Evolutionary conservation across 2,329 filamentous ascomycete species (phyloP), one percentile per base, ranked within the genome.

Genomic region (Aureobasidium sp.): DNA sequence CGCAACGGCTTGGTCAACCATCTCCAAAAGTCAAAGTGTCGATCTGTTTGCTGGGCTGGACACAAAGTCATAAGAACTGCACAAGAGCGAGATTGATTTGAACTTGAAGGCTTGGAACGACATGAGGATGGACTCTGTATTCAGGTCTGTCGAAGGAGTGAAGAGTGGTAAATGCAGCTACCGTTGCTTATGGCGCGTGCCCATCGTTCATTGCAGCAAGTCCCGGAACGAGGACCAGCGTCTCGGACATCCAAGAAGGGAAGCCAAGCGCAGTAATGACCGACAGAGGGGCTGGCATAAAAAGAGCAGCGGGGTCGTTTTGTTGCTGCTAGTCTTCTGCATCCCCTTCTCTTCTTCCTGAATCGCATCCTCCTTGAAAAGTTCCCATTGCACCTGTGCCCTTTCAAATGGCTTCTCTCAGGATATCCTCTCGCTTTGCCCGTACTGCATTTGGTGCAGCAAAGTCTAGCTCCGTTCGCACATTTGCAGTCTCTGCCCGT

Each of bases 241-340:
- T 55, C 37, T 55, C 51, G 51, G 51, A 55, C 31, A 38, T 33
- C 38, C 51, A 40, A 55, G 38, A 55, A 55, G 51, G 51, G 51
- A 42, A 55, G 25, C 38, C 37, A 43, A 55, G 37, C 15, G 38
- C 15, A 40, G 19, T 17, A 29, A 23, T 29, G 50, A 35, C 50
- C 27, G 37, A 54, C n/a, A 10, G 27, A 55, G 51, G 50, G 27
- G 51, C 51, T 43, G 38, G n/a, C 33, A 29, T 55, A 55, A 43
- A 55, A 54, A 43, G 38, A 21, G 27, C 35, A 43, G 35, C 51
- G 51, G 38, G 51, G 38, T 42, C 38, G 25, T 43, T 29, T 17
- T n/a, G 51, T 31, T 33, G 23, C 37, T 42, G n/a, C 15, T 13
- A 27, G 37, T 43, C 23, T 27, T 43, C 27, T 55, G n/a, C 51